phyloP scores from a whole-genome alignment of 257 asterid species.

The Galeopsis tetrahit region DNA sequence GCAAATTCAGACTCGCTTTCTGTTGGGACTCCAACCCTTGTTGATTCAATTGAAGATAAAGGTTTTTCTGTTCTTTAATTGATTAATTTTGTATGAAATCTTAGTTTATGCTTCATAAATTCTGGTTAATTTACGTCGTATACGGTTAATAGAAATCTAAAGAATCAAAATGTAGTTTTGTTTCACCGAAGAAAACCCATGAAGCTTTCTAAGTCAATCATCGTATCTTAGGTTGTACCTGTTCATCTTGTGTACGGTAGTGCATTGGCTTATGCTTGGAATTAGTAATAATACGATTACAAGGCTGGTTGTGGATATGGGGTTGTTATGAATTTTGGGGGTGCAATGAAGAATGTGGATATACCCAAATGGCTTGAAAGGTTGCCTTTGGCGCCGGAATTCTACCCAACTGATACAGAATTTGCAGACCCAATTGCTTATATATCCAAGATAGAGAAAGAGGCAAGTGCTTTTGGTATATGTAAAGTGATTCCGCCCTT shows the following conservation, averaged over 20 bases:
- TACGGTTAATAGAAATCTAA: neutral
- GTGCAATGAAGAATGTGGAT: slow-evolving; percentile 73
- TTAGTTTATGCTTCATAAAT: slow-evolving; percentile 23
- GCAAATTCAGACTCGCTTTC: slow-evolving; percentile 36
- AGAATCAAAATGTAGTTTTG: slow-evolving; percentile 35
- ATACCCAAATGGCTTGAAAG: slow-evolving; percentile 88
- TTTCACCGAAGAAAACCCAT: slow-evolving; percentile 28
- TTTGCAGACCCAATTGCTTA: slow-evolving; percentile 98
- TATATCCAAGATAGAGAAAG: slow-evolving; percentile 93
- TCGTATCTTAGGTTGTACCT: slow-evolving; percentile 18
- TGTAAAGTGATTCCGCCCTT: slow-evolving; percentile 96
- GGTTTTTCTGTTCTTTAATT: slow-evolving; percentile 31
- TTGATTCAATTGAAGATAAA: slow-evolving; percentile 34
- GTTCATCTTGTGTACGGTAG: slow-evolving; percentile 24
- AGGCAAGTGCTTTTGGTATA: slow-evolving; percentile 94
- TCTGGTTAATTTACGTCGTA: slow-evolving; percentile 21
- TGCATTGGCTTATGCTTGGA: slow-evolving; percentile 33
- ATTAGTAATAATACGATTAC: slow-evolving; percentile 29
- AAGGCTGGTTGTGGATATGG: slow-evolving; percentile 37
- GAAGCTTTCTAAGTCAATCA: slow-evolving; percentile 10
- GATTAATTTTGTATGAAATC: neutral
- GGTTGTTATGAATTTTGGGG: slow-evolving; percentile 40
- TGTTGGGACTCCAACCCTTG: slow-evolving; percentile 39
- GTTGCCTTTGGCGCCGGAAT: slow-evolving; percentile 97
- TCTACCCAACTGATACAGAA: slow-evolving; percentile 92